Conservation (phyloP, 129 eudicot species). For the Chrysanthemum makinoi region DNA sequence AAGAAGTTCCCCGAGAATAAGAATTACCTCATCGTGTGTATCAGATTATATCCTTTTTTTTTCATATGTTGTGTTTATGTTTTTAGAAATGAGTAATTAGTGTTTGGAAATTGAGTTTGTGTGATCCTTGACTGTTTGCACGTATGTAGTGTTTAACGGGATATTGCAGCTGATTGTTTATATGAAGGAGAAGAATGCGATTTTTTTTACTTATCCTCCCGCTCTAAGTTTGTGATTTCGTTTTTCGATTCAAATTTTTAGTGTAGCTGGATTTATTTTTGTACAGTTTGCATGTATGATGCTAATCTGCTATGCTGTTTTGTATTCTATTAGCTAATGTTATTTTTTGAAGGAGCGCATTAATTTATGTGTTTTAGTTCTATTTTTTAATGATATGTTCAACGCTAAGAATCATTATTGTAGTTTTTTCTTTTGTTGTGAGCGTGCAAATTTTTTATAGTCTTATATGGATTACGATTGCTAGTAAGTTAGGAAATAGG, state of each 20-base stretch:
- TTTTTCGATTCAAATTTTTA: background rate
- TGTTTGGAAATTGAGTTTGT: slow-evolving; percentile 19
- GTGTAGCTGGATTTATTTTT: background rate
- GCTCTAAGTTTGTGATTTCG: slow-evolving; percentile 41
- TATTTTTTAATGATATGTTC: too few relatives aligned
- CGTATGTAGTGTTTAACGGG: slow-evolving; percentile 63
- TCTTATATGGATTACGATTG: too few relatives aligned
- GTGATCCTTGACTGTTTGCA: slow-evolving; percentile 68
- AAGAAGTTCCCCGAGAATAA: slow-evolving; percentile 90
- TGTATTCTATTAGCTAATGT: too few relatives aligned
- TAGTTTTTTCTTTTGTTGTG: too few relatives aligned
- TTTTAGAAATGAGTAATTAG: background rate
- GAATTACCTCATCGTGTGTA: slow-evolving; percentile 72
- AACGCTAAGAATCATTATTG: too few relatives aligned
- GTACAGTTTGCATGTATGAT: too few relatives aligned
- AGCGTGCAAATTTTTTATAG: too few relatives aligned
- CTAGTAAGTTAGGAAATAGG: too few relatives aligned
- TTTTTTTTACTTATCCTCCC: slow-evolving; percentile 85
- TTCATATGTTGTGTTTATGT: background rate
- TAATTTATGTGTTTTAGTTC: too few relatives aligned
- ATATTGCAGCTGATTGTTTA: slow-evolving; percentile 80
- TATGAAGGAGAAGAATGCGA: slow-evolving; percentile 80
- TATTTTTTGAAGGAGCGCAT: too few relatives aligned
- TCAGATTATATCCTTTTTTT: slow-evolving; percentile 65
- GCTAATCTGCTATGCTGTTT: too few relatives aligned